Percentiles rank a stretch among this genome's conserved stretches.
phyloP scores from a whole-genome alignment of 768 basidiomycete genomes.

The Suillus fuscotomentosus region DNA sequence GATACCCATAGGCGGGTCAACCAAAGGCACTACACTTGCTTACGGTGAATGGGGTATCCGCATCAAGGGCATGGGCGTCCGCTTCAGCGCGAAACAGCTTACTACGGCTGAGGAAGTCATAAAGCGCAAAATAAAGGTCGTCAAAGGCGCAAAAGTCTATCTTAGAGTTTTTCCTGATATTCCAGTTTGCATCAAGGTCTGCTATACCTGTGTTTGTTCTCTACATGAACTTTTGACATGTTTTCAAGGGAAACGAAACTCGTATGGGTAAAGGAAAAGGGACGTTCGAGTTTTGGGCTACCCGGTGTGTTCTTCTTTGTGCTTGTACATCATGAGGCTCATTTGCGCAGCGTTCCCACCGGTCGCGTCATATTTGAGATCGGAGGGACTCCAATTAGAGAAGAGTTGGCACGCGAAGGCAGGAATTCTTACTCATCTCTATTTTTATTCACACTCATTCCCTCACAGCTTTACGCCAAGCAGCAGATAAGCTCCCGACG shows the following conservation, averaged over 20 bases:
- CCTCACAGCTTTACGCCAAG: conserved; percentile 75
- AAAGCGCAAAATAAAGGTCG: conserved; percentile 81
- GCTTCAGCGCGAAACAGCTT: conserved; percentile 84
- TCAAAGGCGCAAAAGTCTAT: conserved; percentile 70
- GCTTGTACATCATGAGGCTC: neutral
- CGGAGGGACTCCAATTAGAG: conserved; percentile 84
- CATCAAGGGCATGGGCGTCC: conserved; percentile 76
- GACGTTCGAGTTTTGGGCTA: conserved; percentile 96
- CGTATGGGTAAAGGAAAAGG: conserved; percentile 99
- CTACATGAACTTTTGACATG: neutral
- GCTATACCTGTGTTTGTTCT: conserved; percentile 11
- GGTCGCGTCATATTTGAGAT: conserved; percentile 95
- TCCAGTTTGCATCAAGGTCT: conserved; percentile 94
- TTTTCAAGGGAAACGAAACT: conserved; percentile 85
- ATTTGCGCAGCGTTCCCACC: conserved; percentile 62
- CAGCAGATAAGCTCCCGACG: conserved; percentile 84
- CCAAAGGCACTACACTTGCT: conserved; percentile 88
- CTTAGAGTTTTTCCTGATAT: conserved; percentile 82
- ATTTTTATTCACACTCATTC: conserved; percentile 2
- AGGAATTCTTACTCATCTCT: conserved; percentile 17
- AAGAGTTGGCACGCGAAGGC: conserved; percentile 94
- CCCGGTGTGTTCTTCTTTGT: conserved; percentile 52
- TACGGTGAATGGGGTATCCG: conserved; percentile 92
- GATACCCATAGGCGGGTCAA: conserved; percentile 86
- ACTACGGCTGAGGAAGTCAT: conserved; percentile 84